Percentiles rank a stretch among this genome's conserved stretches.
Evolutionary conservation across 306 rosid species (phyloP).

Genomic region (Quercus agrifolia): DNA sequence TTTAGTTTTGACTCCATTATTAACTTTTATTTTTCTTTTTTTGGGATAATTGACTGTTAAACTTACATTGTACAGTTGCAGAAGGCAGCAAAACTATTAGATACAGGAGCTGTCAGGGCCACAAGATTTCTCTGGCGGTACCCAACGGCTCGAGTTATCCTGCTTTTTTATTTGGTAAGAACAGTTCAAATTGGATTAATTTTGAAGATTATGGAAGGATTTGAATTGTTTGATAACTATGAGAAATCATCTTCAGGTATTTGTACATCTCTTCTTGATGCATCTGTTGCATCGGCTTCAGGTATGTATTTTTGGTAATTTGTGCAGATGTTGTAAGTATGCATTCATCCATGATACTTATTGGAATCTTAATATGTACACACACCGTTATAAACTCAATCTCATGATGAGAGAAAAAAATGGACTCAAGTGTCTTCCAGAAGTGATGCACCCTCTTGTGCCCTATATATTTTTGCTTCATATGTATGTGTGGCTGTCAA

Average conservation of each 20-base stretch:
- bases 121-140: conserved; percentile 97
- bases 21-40: too few species aligned
- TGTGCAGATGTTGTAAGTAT: background rate
- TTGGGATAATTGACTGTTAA: background rate
- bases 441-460: too few species aligned
- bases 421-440: too few species aligned
- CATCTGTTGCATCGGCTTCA: conserved; percentile 91
- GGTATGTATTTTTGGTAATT: conserved; percentile 39
- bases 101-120: conserved; percentile 95
- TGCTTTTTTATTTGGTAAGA: conserved; percentile 85
- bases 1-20: conserved; percentile 7
- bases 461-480: too few species aligned
- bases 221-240: conserved; percentile 25
- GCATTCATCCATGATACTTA: background rate
- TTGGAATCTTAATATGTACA: background rate
- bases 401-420: too few species aligned
- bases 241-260: conserved; percentile 60
- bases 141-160: conserved; percentile 79
- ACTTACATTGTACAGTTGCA: conserved; percentile 62
- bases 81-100: conserved; percentile 86
- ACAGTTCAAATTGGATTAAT: background rate
- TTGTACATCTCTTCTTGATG: conserved; percentile 98
- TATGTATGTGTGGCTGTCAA: background rate
- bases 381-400: background rate
- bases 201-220: conserved; percentile 9